A percentile compares a stretch with the other conserved stretches of the same genome.
These are phyloP conservation scores for Ambrosia trifida DNA, from an alignment of 129 eudicot species.

Conservation along the genomic window DNA sequence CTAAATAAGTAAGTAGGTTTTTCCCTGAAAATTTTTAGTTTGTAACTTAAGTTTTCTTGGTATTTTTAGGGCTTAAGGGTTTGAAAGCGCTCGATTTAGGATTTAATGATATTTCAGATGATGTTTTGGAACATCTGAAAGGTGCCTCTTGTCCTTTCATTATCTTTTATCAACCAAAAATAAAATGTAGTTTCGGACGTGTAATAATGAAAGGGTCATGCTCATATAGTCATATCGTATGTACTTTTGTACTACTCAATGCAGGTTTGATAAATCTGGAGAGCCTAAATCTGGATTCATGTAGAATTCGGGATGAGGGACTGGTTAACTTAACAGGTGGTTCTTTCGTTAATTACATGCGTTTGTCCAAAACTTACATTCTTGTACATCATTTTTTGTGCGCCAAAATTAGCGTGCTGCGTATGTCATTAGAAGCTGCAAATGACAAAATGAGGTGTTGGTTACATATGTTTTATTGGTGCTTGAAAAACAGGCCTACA, in stretches of 20 bases:
- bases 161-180: background rate
- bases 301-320: slow-evolving; percentile 74
- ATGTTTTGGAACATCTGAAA: slow-evolving; percentile 69
- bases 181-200: background rate
- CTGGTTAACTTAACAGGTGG: slow-evolving; percentile 70
- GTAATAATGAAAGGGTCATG: background rate
- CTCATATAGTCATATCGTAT: background rate
- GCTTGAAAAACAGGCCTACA: slow-evolving; percentile 47
- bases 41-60: background rate
- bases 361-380: no score
- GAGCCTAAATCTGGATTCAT: slow-evolving; percentile 90
- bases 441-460: no score
- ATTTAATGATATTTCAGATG: slow-evolving; percentile 78
- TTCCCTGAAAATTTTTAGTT: background rate
- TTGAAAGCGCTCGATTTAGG: slow-evolving; percentile 81
- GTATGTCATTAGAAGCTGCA: no score
- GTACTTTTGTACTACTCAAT: slow-evolving; percentile 1
- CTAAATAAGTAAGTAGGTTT: background rate
- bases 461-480: background rate
- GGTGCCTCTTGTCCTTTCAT: slow-evolving; percentile 37
- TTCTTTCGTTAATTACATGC: no score
- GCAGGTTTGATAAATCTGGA: slow-evolving; percentile 77
- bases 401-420: no score
- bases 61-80: slow-evolving; percentile 51
- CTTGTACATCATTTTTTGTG: no score